Evolutionary conservation across 2,329 filamentous ascomycete species (phyloP).

Genomic region (Phyllosticta paracitricarpa): DNA sequence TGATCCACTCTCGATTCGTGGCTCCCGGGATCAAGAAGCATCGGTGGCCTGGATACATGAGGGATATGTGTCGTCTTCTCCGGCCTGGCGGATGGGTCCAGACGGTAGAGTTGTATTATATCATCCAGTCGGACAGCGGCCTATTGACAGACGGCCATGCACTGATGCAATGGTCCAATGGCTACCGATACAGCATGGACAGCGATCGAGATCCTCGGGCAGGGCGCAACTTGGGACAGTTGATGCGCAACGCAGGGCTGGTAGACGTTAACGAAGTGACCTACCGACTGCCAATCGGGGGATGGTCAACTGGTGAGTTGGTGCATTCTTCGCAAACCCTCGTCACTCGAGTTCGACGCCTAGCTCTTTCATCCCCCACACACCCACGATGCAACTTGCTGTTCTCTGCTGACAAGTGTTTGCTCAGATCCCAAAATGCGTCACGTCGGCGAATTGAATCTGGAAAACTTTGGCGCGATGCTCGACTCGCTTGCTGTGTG

Average conservation of each 20-base stretch:
- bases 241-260: conserved; percentile 23
- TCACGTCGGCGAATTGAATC: conserved; percentile 21
- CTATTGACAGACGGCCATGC: conserved; percentile 48
- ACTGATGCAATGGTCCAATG: conserved; percentile 26
- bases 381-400: not conserved
- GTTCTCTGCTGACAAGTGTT: not conserved
- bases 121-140: conserved; percentile 77
- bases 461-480: conserved; percentile 23
- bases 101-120: conserved; percentile 78
- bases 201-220: conserved; percentile 25
- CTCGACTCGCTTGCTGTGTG: conserved; percentile 28
- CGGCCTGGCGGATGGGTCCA: conserved; percentile 76
- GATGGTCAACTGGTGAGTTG: conserved; percentile 25
- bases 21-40: conserved; percentile 59
- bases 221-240: conserved; percentile 20
- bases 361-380: not conserved
- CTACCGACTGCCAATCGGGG: conserved; percentile 27
- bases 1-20: conserved; percentile 70
- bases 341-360: not conserved
- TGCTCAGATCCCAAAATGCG: conserved; percentile 21
- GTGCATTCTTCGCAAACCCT: not conserved
- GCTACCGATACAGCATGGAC: conserved; percentile 27
- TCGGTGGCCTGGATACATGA: conserved; percentile 67
- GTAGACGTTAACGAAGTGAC: conserved; percentile 21
- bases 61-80: conserved; percentile 63